Evolutionary conservation across 495 filamentous ascomycete genomes (phyloP), one percentile per base, ranked within the genome.

Genomic region (Aspergillus sclerotioniger): DNA sequence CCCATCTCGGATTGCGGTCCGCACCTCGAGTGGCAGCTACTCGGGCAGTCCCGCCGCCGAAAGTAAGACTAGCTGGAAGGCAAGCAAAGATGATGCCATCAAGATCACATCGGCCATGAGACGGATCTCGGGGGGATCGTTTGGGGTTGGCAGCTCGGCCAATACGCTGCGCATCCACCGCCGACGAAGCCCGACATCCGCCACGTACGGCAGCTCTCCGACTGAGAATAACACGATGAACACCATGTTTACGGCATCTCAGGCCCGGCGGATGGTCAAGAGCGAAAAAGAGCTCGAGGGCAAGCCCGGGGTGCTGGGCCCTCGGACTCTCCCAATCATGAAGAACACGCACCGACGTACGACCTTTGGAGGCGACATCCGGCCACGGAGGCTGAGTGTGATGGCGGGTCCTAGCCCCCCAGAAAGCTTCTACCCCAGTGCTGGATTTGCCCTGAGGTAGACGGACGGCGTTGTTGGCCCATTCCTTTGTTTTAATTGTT

Each of bases 251-350:
- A 86, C 86, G 6, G 84, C 87, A 25, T 82, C 82, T 16, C 86
- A 89, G 57, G 87, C 87, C 8, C 76, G 87, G 31, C 75, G 87
- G 13, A 89, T 90, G 85, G 85, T 86, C 20, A 87, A 82, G 71
- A 81, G 77, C 54, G 85, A 88, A 21, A 83, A 84, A 55, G 86
- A 86, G 35, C 32, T 58, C 8, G 79, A 80, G 55, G 72, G 65
- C 64, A 83, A 80, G 51, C 75, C 71, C 29, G 81, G 79, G 48
- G 85, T 90, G 15, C 70, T 91, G 49, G 86, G 85, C 53, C 87
- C 87, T 47, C 76, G 86, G 13, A 80, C 82, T 19, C 71, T 83
- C n/a, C 82, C 85, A 1, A 77, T 90, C n/a, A 80, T 84, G 67
- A 89, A 89, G 65, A 73, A 76, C 43, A 76, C 74, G 3, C 63